Conservation (phyloP, 2,329 filamentous ascomycete species). For the Colletotrichum destructivum region DNA sequence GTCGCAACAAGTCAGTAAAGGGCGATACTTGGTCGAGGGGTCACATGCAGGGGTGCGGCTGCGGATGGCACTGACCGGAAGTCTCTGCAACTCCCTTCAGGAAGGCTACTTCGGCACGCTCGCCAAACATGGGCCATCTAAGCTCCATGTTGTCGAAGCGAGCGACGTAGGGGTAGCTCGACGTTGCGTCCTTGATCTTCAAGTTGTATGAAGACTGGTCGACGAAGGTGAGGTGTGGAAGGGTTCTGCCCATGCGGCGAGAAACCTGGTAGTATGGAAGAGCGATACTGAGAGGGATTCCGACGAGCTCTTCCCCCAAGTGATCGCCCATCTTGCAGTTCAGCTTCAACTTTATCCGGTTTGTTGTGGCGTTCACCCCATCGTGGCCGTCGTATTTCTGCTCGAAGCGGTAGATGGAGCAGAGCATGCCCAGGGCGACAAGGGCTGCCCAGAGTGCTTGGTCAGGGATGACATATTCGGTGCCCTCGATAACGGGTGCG, state of each 20-base stretch:
- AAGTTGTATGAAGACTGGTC: constrained; percentile 69
- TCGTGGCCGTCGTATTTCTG: constrained; percentile 67
- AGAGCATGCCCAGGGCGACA: constrained; percentile 66
- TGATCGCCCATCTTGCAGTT: constrained; percentile 63
- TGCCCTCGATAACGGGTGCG: constrained; percentile 64
- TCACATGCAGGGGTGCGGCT: too few relatives aligned
- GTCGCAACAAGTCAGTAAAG: constrained; percentile 3
- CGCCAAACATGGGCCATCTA: constrained; percentile 68
- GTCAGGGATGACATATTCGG: constrained; percentile 65
- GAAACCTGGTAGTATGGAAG: constrained; percentile 66
- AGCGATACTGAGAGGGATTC: constrained; percentile 64
- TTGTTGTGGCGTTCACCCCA: constrained; percentile 56
- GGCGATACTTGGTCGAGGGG: too few relatives aligned
- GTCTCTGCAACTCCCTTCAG: constrained; percentile 66
- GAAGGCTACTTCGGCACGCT: constrained; percentile 66
- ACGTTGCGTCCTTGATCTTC: constrained; percentile 63
- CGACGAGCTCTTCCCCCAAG: constrained; percentile 64
- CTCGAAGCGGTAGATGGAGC: constrained; percentile 68
- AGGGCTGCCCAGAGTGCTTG: constrained; percentile 67
- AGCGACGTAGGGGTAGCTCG: constrained; percentile 64
- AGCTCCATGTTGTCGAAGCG: constrained; percentile 68
- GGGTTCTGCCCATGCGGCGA: constrained; percentile 63
- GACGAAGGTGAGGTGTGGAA: constrained; percentile 67
- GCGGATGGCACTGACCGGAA: constrained; percentile 49
- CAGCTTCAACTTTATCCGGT: constrained; percentile 51